Evolutionary conservation across 768 basidiomycete species (phyloP).

Genomic region (Crassisporium funariophilum): DNA sequence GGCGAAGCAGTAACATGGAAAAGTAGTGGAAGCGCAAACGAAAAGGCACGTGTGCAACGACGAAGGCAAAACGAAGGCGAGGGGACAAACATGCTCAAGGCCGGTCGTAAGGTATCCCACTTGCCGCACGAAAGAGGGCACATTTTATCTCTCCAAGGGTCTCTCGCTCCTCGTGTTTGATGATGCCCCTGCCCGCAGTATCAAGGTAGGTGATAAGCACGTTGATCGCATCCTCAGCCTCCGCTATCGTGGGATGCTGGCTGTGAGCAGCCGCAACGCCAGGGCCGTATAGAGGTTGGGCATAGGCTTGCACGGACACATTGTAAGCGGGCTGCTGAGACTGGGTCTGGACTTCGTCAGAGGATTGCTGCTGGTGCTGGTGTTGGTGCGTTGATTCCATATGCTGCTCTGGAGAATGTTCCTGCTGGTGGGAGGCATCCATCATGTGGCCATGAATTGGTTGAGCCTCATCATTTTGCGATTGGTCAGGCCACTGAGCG

Average conservation of each 20-base stretch:
- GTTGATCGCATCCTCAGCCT: constrained; percentile 57
- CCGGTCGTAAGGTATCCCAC: constrained; percentile 25
- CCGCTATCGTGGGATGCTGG: constrained; percentile 41
- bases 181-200: constrained; percentile 26
- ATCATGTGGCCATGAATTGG: neutral
- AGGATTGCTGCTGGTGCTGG: neutral
- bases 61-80: too few species aligned
- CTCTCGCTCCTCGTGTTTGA: constrained; percentile 37
- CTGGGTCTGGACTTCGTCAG: neutral
- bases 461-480: neutral
- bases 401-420: neutral
- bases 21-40: neutral
- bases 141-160: constrained; percentile 50
- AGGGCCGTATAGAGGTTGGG: neutral
- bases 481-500: neutral
- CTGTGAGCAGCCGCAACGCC: constrained; percentile 26
- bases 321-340: neutral
- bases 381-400: neutral
- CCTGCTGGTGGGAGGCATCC: neutral
- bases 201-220: constrained; percentile 57
- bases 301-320: neutral
- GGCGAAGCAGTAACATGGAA: neutral
- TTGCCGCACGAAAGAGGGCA: constrained; percentile 51
- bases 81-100: too few species aligned
- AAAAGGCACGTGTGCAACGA: neutral